Evolutionary conservation across 345 rosid species (phyloP).

Genomic region (Excoecaria cochinchinensis): DNA sequence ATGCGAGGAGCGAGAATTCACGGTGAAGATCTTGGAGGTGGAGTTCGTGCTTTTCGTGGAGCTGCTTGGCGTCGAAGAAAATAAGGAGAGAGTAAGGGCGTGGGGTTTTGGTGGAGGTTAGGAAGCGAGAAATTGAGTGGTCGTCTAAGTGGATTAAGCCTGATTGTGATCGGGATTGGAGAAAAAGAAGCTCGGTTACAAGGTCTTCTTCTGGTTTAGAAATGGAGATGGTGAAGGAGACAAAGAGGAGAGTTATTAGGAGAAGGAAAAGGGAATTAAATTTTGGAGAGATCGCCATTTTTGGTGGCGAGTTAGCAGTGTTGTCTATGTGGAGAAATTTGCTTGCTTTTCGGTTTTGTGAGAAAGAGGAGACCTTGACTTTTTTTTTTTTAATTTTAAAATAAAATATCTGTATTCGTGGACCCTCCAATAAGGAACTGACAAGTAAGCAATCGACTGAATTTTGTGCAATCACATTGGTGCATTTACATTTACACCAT

Average conservation of each 20-base stretch:
- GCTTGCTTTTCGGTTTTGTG: background rate
- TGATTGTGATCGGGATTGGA: constrained; percentile 56
- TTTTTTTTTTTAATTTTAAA: background rate
- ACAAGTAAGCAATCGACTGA: background rate
- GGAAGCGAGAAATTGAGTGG: constrained; percentile 69
- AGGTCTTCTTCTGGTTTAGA: constrained; percentile 43
- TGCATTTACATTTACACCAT: too few relatives aligned
- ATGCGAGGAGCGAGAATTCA: constrained; percentile 68
- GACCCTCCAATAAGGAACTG: background rate
- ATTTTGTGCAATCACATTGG: background rate
- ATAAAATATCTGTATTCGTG: background rate
- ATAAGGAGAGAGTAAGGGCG: constrained; percentile 72
- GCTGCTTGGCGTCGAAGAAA: constrained; percentile 85
- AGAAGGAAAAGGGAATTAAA: constrained; percentile 3
- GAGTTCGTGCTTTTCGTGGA: constrained; percentile 66
- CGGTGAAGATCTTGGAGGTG: constrained; percentile 61
- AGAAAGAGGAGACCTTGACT: background rate
- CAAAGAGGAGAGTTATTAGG: constrained; percentile 18
- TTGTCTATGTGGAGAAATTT: background rate
- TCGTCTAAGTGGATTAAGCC: constrained; percentile 83
- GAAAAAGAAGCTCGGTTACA: constrained; percentile 53
- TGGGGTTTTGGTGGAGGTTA: constrained; percentile 62
- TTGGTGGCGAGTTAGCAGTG: background rate
- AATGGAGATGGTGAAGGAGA: constrained; percentile 24
- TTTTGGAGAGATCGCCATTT: constrained; percentile 21